Evolutionary conservation across 2,329 filamentous ascomycete species (phyloP), one percentile per base, ranked within the genome.

Genomic region (Chaetomiaceae sp.): DNA sequence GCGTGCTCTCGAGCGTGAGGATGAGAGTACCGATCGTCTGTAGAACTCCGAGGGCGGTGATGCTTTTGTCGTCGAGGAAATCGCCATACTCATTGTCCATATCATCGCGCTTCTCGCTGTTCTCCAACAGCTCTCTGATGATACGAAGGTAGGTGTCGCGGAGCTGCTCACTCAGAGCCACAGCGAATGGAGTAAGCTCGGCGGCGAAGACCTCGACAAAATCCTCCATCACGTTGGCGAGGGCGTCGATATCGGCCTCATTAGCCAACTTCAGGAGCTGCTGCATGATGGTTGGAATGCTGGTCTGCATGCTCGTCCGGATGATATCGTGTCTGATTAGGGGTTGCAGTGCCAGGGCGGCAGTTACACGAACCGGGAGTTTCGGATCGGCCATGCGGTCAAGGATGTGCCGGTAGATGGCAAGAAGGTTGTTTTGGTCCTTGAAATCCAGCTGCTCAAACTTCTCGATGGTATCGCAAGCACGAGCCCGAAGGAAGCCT

Each of bases 151-250:
- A 99, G 0, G 94, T 99, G 65, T 99, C 94, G 38, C 92, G 86
- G 43, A 99, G 78, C 71, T 99, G 94, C 72, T 97, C 91, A 66
- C 90, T 96, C 4, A 99, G 78, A 4, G 94, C 94, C 29, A 99
- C 92, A 10, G 94, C 94, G 65, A 99, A 99, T 3, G 94, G 94
- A 5, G 94, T 97, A 42, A 99, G 80, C 69, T 99, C 94, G 2
- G 90, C 81, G n/a, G 94, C 92, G 67, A 99, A 99, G 2, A 97
- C 91, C 70, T 99, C 94, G 41, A 99, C 94, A 67, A 99, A 99
- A 67, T 99, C 94, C 71, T 99, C 94, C 94, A 99, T 99, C 34
- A 99, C 94, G 65, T 97, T 97, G 20, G 94, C 92, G 36, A 99
- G 78, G 5, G 94, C 91, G 70, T 99, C 94, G 43, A 99, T 92